Evolutionary conservation across 805 yeast genomes (phyloP).

Genomic region (Candida railenensis): DNA sequence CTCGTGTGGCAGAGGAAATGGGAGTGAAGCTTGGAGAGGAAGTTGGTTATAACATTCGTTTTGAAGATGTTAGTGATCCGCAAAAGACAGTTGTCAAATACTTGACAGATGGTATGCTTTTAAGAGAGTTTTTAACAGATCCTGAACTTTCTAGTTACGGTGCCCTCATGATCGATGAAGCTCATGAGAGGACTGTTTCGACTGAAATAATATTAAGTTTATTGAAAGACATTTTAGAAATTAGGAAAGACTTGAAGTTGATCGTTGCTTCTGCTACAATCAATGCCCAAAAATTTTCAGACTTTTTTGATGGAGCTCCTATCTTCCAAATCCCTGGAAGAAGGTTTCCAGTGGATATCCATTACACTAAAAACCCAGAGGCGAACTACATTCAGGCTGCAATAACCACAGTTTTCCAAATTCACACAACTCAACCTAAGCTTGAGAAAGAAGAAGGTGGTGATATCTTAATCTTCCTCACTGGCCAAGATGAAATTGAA

Average conservation of each 20-base stretch:
- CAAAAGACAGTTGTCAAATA: slow-evolving; percentile 75
- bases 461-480: slow-evolving; percentile 85
- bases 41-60: slow-evolving; percentile 87
- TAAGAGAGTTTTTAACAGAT: slow-evolving; percentile 80
- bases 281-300: slow-evolving; percentile 83
- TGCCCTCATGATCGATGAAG: slow-evolving; percentile 92
- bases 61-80: slow-evolving; percentile 69
- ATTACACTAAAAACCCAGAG: slow-evolving; percentile 83
- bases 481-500: slow-evolving; percentile 97
- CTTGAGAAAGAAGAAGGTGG: slow-evolving; percentile 50
- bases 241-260: slow-evolving; percentile 69
- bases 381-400: slow-evolving; percentile 91
- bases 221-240: slow-evolving; percentile 62
- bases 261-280: slow-evolving; percentile 93
- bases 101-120: slow-evolving; percentile 93
- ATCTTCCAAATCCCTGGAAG: slow-evolving; percentile 90
- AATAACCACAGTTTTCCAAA: slow-evolving; percentile 80
- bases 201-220: slow-evolving; percentile 83
- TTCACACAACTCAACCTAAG: slow-evolving; percentile 55
- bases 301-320: slow-evolving; percentile 80
- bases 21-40: slow-evolving; percentile 74
- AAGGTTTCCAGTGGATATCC: slow-evolving; percentile 85
- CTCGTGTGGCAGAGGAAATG: slow-evolving; percentile 89
- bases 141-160: slow-evolving; percentile 68
- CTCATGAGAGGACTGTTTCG: slow-evolving; percentile 93